Evolutionary conservation across 2,329 filamentous ascomycete genomes (phyloP).

Genomic region (Zalaria obscura): DNA sequence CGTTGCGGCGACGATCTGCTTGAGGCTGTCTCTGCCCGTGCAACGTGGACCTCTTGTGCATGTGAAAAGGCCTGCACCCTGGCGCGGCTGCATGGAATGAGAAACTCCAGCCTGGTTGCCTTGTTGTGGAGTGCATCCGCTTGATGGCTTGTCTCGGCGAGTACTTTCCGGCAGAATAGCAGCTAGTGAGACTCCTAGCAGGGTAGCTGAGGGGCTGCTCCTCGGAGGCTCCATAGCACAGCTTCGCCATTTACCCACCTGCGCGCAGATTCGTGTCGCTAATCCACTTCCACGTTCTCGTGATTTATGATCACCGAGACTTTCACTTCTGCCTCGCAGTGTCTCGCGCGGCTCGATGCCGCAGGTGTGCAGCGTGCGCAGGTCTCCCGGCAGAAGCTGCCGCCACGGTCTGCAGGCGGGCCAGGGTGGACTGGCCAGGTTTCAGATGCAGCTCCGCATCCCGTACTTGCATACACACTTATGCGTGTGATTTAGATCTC

Average conservation of each 20-base stretch:
- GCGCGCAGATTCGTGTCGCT: no score
- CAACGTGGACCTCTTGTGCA: not conserved
- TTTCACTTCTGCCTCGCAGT: not conserved
- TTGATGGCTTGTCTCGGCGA: not conserved
- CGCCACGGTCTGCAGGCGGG: not conserved
- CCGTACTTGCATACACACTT: not conserved
- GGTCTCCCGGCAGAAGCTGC: not conserved
- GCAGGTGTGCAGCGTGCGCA: not conserved
- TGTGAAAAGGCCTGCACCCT: not conserved
- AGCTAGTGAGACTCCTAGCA: no score
- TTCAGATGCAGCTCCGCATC: not conserved
- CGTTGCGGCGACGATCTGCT: not conserved
- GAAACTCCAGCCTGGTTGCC: not conserved
- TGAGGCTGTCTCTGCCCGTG: not conserved
- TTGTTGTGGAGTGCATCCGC: not conserved
- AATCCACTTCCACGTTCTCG: no score
- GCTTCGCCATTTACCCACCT: no score
- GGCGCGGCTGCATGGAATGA: no score
- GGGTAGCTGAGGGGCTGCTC: no score
- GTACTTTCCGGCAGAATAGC: no score
- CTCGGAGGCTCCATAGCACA: no score
- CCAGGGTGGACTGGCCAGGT: not conserved
- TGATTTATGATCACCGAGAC: not conserved
- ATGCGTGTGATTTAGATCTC: not conserved
- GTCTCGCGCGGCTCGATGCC: not conserved